phyloP scores from a whole-genome alignment of 352 stramenopile species.

The Globisporangium spiculum region DNA sequence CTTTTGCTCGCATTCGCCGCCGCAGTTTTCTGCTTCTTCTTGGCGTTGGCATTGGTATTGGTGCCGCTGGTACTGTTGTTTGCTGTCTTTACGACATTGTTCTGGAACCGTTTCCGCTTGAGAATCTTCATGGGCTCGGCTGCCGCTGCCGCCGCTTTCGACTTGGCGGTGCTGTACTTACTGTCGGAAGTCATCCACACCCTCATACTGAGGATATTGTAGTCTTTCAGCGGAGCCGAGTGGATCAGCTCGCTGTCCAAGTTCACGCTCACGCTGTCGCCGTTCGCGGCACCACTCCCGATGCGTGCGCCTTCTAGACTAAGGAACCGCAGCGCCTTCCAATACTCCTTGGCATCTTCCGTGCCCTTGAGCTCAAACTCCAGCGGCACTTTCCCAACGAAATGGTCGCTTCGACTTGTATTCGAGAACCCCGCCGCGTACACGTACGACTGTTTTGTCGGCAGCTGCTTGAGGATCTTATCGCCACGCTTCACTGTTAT shows the following conservation, averaged over 20 bases:
- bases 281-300: constrained; percentile 31
- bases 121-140: constrained; percentile 39
- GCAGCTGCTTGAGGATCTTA: constrained; percentile 49
- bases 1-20: neutral
- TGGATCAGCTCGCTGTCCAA: constrained; percentile 55
- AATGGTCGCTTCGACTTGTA: constrained; percentile 49
- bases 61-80: constrained; percentile 5
- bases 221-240: constrained; percentile 49
- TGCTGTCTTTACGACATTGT: constrained; percentile 3
- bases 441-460: constrained; percentile 54
- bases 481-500: constrained; percentile 59
- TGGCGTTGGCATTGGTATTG: neutral
- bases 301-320: constrained; percentile 61
- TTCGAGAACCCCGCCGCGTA: constrained; percentile 60
- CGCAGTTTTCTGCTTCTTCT: constrained; percentile 19
- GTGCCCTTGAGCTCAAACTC: constrained; percentile 39
- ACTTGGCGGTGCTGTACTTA: constrained; percentile 41
- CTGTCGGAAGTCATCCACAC: constrained; percentile 59
- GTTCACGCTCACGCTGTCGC: constrained; percentile 44
- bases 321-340: constrained; percentile 70
- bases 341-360: constrained; percentile 60
- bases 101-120: constrained; percentile 59
- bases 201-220: constrained; percentile 68
- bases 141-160: constrained; percentile 43
- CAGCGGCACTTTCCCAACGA: constrained; percentile 53